These are phyloP conservation scores for Bidens hawaiensis DNA, from an alignment of 140 eudicot species.

Conservation along the genomic window DNA sequence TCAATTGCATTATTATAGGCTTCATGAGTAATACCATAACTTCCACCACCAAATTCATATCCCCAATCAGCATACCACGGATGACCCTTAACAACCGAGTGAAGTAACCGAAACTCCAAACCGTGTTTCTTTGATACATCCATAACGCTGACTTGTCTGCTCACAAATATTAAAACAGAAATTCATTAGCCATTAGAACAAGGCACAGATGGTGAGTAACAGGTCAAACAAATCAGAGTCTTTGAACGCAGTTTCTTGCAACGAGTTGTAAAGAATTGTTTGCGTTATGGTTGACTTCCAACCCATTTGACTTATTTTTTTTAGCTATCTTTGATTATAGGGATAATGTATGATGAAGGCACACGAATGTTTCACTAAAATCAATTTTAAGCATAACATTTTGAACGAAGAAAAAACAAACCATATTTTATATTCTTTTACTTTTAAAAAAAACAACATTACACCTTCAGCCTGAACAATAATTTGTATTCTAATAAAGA, in stretches of 20 bases:
- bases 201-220: not conserved
- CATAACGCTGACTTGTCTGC: constrained; percentile 85
- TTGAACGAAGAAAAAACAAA: not conserved
- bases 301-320: not conserved
- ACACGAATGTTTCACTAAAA: not conserved
- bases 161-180: not conserved
- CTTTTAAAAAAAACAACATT: not conserved
- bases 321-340: not conserved
- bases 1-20: not conserved
- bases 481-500: too few relatives aligned
- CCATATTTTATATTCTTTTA: too few relatives aligned
- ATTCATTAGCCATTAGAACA: not conserved
- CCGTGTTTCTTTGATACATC: constrained; percentile 92
- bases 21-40: too few relatives aligned
- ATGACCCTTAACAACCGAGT: constrained; percentile 33
- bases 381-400: not conserved
- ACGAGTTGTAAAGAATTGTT: too few relatives aligned
- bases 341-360: not conserved
- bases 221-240: too few relatives aligned
- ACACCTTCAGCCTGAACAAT: too few relatives aligned
- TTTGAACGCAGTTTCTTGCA: too few relatives aligned
- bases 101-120: constrained; percentile 73
- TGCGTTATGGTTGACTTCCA: too few relatives aligned
- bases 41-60: too few relatives aligned
- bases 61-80: constrained; percentile 16